Conservation (phyloP, 805 yeast species). For the Suhomyces faveliae region DNA sequence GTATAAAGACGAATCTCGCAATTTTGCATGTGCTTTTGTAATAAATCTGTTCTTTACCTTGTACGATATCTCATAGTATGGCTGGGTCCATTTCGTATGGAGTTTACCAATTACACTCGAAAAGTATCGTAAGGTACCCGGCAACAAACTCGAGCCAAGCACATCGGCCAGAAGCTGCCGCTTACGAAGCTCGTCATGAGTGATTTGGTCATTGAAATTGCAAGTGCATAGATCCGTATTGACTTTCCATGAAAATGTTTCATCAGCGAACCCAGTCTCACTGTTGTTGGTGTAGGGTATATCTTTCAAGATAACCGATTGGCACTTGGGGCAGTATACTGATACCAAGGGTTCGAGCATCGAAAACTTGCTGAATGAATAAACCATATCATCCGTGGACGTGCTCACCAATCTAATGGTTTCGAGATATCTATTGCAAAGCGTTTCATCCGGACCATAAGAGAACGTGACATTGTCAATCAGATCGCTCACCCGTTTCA, state of each 20-base stretch:
- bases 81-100: too few species aligned
- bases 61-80: constrained; percentile 7
- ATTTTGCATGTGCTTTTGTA: not conserved
- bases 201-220: constrained; percentile 11
- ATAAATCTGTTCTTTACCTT: constrained; percentile 3
- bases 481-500: constrained; percentile 8
- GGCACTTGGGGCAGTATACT: constrained; percentile 16
- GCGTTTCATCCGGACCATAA: constrained; percentile 10
- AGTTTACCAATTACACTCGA: constrained; percentile 13
- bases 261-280: constrained; percentile 16
- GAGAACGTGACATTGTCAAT: constrained; percentile 13
- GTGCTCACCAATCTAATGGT: not conserved
- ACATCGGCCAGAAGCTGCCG: constrained; percentile 18
- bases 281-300: constrained; percentile 11
- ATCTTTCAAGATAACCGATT: constrained; percentile 7
- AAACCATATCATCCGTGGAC: not conserved
- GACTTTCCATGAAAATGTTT: constrained; percentile 5
- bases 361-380: constrained; percentile 1
- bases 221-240: constrained; percentile 12
- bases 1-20: not conserved
- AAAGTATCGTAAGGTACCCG: constrained; percentile 10
- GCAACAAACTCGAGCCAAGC: not conserved
- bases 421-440: constrained; percentile 7
- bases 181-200: constrained; percentile 22
- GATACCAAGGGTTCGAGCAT: constrained; percentile 8